phyloP scores from a whole-genome alignment of 192 early-diverging fungal genomes.

The Rhizoclosmatium globosum region DNA sequence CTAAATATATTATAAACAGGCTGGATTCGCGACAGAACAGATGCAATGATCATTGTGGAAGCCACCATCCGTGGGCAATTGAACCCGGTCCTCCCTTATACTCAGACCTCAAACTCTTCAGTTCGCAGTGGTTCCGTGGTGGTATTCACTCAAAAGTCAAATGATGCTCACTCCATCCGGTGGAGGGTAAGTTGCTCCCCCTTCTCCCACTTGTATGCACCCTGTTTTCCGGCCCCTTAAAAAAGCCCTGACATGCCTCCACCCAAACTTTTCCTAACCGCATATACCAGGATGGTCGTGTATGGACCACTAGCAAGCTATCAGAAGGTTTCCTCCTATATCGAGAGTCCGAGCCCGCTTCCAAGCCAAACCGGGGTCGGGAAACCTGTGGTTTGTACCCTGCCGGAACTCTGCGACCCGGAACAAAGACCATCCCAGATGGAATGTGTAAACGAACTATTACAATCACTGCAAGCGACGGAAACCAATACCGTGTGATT shows the following conservation, averaged over 20 bases:
- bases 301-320: not conserved
- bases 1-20: not conserved
- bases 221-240: not conserved
- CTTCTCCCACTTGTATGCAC: no score
- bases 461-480: not conserved
- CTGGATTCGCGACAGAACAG: conserved; percentile 3
- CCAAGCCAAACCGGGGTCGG: not conserved
- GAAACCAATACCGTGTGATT: conserved; percentile 2
- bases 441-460: conserved; percentile 17
- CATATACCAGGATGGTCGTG: not conserved
- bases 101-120: not conserved
- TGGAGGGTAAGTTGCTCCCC: conserved; percentile 3
- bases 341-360: not conserved
- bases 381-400: not conserved
- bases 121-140: conserved; percentile 16
- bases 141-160: not conserved
- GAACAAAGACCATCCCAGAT: not conserved
- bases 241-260: not conserved
- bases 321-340: not conserved
- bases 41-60: conserved; percentile 9
- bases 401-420: conserved; percentile 2
- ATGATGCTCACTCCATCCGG: not conserved
- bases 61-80: conserved; percentile 1
- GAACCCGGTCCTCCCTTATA: not conserved
- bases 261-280: not conserved